These are phyloP conservation scores for Meripilus lineatus DNA, from an alignment of 1,284 basidiomycete genomes.

Conservation along the genomic window DNA sequence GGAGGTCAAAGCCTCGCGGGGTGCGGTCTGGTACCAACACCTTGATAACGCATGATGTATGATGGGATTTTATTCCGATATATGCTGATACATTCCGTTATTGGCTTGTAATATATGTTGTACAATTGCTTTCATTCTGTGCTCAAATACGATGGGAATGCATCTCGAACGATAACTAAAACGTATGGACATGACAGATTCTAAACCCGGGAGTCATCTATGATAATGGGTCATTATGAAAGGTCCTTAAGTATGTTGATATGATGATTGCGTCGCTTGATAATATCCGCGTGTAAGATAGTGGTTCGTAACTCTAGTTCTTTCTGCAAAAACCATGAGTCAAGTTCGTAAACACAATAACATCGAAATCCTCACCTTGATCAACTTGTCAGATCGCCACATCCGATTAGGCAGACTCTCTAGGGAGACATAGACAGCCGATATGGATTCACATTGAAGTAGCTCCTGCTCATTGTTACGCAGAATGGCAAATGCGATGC, in stretches of 20 bases:
- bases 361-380: constrained; percentile 66
- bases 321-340: constrained; percentile 33
- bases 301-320: constrained; percentile 67
- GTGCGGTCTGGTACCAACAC: constrained; percentile 26
- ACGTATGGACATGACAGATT: no score
- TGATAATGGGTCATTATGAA: constrained; percentile 11
- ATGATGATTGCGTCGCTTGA: constrained; percentile 60
- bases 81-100: no score
- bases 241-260: constrained; percentile 38
- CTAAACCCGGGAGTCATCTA: no score
- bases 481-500: constrained; percentile 84
- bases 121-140: no score
- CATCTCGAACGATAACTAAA: no score
- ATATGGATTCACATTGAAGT: constrained; percentile 75
- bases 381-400: constrained; percentile 88
- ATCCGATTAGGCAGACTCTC: constrained; percentile 85
- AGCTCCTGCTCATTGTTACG: constrained; percentile 82
- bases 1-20: constrained; percentile 46
- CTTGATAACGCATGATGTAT: no score
- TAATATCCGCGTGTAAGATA: constrained; percentile 66
- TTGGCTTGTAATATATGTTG: no score
- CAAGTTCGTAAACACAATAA: no score
- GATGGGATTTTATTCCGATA: no score
- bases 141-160: no score
- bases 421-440: constrained; percentile 82